phyloP scores from a whole-genome alignment of 768 basidiomycete genomes.

The Pleurotus salmoneostramineus region DNA sequence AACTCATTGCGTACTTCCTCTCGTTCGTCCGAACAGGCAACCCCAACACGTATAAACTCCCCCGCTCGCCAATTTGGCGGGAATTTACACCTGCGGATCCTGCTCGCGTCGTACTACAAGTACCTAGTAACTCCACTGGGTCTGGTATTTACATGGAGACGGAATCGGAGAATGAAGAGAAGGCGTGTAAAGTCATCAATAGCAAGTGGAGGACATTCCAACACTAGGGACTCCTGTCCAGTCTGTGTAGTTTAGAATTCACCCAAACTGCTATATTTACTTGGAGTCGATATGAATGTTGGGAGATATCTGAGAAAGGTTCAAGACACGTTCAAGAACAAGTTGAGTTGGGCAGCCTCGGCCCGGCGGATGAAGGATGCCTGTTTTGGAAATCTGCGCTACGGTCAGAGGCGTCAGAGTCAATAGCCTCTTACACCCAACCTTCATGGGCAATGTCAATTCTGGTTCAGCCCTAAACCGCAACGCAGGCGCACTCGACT shows the following conservation, averaged over 20 bases:
- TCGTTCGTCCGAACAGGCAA: constrained; percentile 57
- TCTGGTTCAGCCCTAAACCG: constrained; percentile 69
- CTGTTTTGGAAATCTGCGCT: no score
- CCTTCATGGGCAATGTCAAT: constrained; percentile 62
- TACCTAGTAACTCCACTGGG: constrained; percentile 17
- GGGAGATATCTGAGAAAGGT: no score
- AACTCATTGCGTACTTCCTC: constrained; percentile 63
- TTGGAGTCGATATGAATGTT: no score
- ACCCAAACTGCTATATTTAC: no score
- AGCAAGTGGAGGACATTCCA: neutral
- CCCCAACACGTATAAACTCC: constrained; percentile 52
- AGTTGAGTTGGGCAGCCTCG: no score
- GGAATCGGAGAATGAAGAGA: constrained; percentile 26
- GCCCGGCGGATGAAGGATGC: no score
- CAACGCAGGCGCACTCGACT: constrained; percentile 80
- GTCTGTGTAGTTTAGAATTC: no score
- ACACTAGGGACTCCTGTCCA: neutral
- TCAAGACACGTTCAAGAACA: no score
- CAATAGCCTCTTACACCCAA: neutral
- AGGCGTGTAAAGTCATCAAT: neutral
- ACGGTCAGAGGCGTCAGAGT: no score
- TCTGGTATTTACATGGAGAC: constrained; percentile 30
- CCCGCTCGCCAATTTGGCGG: constrained; percentile 48
- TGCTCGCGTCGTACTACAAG: constrained; percentile 38
- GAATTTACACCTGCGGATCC: constrained; percentile 24